Conservation (phyloP, 768 basidiomycete genomes). For the Asterophora lycoperdoides region DNA sequence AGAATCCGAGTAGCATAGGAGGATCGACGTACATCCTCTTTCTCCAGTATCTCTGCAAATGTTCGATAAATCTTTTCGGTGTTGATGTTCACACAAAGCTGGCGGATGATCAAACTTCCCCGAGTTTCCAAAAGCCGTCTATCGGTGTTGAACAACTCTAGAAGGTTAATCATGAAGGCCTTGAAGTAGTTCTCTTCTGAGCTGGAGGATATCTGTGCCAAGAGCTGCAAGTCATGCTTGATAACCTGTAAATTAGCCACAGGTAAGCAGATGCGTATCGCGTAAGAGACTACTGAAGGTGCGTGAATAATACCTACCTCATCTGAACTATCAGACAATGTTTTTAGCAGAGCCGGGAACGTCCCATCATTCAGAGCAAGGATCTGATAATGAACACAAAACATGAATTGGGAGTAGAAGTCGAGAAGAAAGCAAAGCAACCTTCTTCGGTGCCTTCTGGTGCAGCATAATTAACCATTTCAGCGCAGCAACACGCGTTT, state of each 20-base stretch:
- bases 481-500: constrained; percentile 90
- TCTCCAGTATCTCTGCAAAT: constrained; percentile 95
- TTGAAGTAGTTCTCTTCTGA: constrained; percentile 97
- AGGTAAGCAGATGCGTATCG: background rate
- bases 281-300: background rate
- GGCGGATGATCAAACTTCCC: constrained; percentile 93
- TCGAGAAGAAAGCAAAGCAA: constrained; percentile 21
- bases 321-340: constrained; percentile 92
- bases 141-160: constrained; percentile 95
- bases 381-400: constrained; percentile 50
- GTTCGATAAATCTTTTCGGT: constrained; percentile 94
- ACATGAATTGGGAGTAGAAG: background rate
- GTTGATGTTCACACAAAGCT: constrained; percentile 90
- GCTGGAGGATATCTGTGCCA: constrained; percentile 94
- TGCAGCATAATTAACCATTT: constrained; percentile 99
- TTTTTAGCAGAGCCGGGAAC: constrained; percentile 93
- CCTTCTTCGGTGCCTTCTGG: constrained; percentile 96
- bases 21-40: constrained; percentile 74
- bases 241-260: constrained; percentile 59
- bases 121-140: constrained; percentile 82
- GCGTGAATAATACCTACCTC: constrained; percentile 48
- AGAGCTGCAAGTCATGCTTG: constrained; percentile 90
- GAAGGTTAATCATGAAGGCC: constrained; percentile 89
- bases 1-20: background rate
- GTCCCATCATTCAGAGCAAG: constrained; percentile 95